Evolutionary conservation across 192 early-diverging fungal genomes (phyloP).

Genomic region (Spizellomyces punctatus): DNA sequence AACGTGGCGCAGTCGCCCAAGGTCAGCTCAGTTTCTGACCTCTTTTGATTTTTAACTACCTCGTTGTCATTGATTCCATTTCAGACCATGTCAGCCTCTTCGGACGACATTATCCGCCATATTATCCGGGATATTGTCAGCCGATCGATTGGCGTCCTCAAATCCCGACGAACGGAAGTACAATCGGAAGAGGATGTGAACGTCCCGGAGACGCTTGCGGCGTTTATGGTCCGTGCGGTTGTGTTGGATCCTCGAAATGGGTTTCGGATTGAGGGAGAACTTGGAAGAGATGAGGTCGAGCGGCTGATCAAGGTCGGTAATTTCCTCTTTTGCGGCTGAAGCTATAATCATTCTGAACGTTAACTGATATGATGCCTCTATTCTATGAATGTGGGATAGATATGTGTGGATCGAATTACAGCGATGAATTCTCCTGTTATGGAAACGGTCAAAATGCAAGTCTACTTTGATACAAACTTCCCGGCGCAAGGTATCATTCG

Average conservation of each 20-base stretch:
- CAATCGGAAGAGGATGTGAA: slow-evolving; percentile 12
- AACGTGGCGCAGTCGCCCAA: no score
- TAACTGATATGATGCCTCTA: neutral
- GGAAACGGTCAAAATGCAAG: slow-evolving; percentile 62
- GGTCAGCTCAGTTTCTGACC: no score
- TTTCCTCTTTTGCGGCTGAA: neutral
- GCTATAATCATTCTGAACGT: neutral
- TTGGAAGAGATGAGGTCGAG: slow-evolving; percentile 57
- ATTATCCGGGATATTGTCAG: slow-evolving; percentile 59
- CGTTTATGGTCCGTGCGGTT: slow-evolving; percentile 60
- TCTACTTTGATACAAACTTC: slow-evolving; percentile 68
- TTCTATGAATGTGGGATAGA: slow-evolving; percentile 19
- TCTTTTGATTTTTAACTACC: no score
- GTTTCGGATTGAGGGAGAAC: slow-evolving; percentile 55
- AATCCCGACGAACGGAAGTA: slow-evolving; percentile 32
- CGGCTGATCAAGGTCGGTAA: slow-evolving; percentile 50
- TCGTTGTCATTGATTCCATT: neutral
- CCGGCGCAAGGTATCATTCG: slow-evolving; percentile 53
- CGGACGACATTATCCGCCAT: slow-evolving; percentile 57
- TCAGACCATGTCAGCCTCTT: slow-evolving; percentile 34
- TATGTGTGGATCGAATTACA: slow-evolving; percentile 54
- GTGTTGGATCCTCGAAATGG: slow-evolving; percentile 57
- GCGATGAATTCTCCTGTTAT: slow-evolving; percentile 36
- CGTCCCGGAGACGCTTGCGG: slow-evolving; percentile 63
- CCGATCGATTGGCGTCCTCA: slow-evolving; percentile 41